These are phyloP conservation scores for Orbilia oligospora DNA, from an alignment of 2,329 filamentous ascomycete species.

Conservation along the genomic window DNA sequence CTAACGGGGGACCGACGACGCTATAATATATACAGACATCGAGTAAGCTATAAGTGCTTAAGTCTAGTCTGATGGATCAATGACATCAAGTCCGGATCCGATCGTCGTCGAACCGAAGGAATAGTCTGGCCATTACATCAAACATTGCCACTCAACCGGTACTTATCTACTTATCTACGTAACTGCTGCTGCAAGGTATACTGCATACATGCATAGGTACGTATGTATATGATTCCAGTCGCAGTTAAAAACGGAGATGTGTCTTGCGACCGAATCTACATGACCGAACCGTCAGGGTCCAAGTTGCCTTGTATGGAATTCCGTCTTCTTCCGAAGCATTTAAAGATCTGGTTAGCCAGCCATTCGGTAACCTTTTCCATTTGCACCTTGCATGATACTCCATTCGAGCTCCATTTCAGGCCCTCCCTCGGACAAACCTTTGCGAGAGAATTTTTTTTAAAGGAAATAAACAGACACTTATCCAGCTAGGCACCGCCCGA, in stretches of 20 bases:
- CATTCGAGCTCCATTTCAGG: slow-evolving; percentile 13
- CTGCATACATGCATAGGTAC: too few species aligned
- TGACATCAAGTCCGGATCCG: slow-evolving; percentile 28
- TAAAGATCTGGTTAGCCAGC: background rate
- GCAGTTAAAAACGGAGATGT: slow-evolving; percentile 29
- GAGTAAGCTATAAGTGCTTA: background rate
- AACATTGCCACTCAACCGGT: slow-evolving; percentile 11
- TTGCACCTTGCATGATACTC: slow-evolving; percentile 23
- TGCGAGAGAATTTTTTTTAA: too few species aligned
- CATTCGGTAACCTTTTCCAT: slow-evolving; percentile 29
- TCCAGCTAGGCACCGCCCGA: background rate
- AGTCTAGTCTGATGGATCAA: too few species aligned
- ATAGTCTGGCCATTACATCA: too few species aligned
- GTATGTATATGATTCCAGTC: background rate
- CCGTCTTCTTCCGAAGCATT: slow-evolving; percentile 22
- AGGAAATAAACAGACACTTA: too few species aligned
- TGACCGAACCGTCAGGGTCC: slow-evolving; percentile 12
- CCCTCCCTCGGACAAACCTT: slow-evolving; percentile 3
- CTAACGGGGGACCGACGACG: slow-evolving; percentile 14
- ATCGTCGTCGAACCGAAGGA: slow-evolving; percentile 1
- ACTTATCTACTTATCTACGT: background rate
- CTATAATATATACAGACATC: background rate
- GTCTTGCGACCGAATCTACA: slow-evolving; percentile 15
- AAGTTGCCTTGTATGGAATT: slow-evolving; percentile 26
- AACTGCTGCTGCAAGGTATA: background rate